Percentiles rank a stretch among this genome's conserved stretches.
These are phyloP conservation scores for Podaxis mareebaensis DNA, from an alignment of 768 basidiomycete genomes.

Conservation along the genomic window DNA sequence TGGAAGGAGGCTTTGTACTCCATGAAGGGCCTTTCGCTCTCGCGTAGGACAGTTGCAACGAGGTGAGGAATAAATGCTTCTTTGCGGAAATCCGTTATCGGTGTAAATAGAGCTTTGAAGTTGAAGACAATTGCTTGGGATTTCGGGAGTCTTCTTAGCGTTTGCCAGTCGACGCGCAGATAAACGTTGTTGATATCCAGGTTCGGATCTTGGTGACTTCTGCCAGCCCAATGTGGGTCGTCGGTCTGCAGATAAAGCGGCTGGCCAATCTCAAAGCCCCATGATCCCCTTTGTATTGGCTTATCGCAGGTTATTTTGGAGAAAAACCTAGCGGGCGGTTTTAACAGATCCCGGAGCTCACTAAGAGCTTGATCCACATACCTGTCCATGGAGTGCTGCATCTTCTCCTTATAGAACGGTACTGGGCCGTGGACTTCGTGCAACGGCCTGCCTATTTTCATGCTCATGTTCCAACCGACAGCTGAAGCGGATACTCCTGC, in stretches of 20 bases:
- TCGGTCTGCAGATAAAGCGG: constrained; percentile 45
- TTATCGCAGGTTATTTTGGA: constrained; percentile 45
- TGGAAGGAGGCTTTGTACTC: constrained; percentile 45
- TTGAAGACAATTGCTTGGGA: constrained; percentile 53
- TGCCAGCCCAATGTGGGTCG: constrained; percentile 35
- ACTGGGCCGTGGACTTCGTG: constrained; percentile 48
- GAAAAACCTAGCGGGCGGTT: constrained; percentile 38
- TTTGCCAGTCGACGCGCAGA: constrained; percentile 59
- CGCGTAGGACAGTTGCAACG: constrained; percentile 42
- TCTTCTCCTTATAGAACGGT: constrained; percentile 50
- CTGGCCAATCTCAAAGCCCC: constrained; percentile 51
- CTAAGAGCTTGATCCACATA: constrained; percentile 19
- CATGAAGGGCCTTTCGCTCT: constrained; percentile 38
- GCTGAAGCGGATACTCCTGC: constrained; percentile 48
- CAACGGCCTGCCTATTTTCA: constrained; percentile 49
- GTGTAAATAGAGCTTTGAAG: constrained; percentile 55
- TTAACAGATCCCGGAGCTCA: neutral
- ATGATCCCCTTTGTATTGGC: constrained; percentile 55
- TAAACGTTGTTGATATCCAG: constrained; percentile 41
- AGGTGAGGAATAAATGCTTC: constrained; percentile 52
- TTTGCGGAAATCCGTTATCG: constrained; percentile 39
- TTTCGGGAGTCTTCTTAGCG: constrained; percentile 46
- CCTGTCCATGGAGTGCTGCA: constrained; percentile 52
- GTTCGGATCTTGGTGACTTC: constrained; percentile 33
- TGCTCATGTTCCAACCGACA: constrained; percentile 47